Evolutionary conservation across 2,329 filamentous ascomycete genomes (phyloP).

Genomic region (Botrytis paeoniae): DNA sequence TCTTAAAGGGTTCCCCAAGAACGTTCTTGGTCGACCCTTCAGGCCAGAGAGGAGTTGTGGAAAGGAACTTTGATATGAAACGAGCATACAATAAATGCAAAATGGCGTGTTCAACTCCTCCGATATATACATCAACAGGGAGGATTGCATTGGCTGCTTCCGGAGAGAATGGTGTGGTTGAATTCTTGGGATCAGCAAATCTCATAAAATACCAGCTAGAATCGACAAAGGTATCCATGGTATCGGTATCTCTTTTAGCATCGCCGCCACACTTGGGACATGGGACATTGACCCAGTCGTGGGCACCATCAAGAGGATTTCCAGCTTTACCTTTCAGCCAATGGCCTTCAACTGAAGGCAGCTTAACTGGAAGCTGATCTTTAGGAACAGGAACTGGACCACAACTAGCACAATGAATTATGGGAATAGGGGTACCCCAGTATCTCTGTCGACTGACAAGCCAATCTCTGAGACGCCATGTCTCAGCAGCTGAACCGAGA

Average conservation of each 20-base stretch:
- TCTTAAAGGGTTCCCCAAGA: constrained; percentile 71
- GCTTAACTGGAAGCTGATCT: constrained; percentile 69
- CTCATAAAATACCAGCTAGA: constrained; percentile 92
- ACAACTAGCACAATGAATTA: constrained; percentile 75
- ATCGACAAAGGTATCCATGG: constrained; percentile 95
- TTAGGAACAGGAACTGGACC: constrained; percentile 76
- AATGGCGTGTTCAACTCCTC: constrained; percentile 88
- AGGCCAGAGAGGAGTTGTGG: constrained; percentile 51
- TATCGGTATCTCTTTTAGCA: constrained; percentile 83
- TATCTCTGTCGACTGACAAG: constrained; percentile 88
- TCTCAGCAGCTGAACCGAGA: constrained; percentile 62
- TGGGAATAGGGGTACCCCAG: constrained; percentile 88
- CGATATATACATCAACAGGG: constrained; percentile 84
- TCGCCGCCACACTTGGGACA: constrained; percentile 71
- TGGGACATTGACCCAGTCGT: constrained; percentile 69
- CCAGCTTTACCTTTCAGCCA: constrained; percentile 68
- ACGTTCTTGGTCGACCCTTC: constrained; percentile 40
- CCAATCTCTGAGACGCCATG: constrained; percentile 85
- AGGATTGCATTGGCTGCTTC: constrained; percentile 54
- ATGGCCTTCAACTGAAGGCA: constrained; percentile 67
- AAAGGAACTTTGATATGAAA: constrained; percentile 86
- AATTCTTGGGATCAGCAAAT: constrained; percentile 70
- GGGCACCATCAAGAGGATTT: constrained; percentile 70
- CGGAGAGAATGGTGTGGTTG: constrained; percentile 58
- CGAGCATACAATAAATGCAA: constrained; percentile 84